phyloP scores from a whole-genome alignment of 495 filamentous ascomycete species.

The Penicillium subrubescens region DNA sequence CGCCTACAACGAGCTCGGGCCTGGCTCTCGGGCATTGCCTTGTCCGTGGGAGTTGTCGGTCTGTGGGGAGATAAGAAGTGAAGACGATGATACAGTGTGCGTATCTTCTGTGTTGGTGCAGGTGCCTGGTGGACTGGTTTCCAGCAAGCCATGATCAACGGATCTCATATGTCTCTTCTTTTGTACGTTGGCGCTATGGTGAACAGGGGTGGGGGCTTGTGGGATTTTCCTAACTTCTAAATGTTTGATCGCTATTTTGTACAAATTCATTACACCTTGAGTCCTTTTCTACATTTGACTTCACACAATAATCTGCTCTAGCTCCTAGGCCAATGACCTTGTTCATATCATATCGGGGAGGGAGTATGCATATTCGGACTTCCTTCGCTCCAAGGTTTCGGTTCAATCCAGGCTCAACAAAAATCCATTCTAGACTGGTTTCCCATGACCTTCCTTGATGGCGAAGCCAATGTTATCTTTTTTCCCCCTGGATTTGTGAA shows the following conservation, averaged over 20 bases:
- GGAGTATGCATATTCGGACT: too few species aligned
- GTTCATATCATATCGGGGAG: too few species aligned
- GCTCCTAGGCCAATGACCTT: too few species aligned
- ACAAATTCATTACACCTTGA: neutral
- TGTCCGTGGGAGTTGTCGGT: constrained; percentile 77
- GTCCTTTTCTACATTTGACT: neutral
- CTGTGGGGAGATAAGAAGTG: constrained; percentile 80
- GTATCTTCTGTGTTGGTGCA: neutral
- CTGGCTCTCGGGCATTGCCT: constrained; percentile 63
- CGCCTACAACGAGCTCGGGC: constrained; percentile 61
- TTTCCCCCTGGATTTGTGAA: too few species aligned
- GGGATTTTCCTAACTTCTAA: constrained; percentile 1
- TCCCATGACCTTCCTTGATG: too few species aligned
- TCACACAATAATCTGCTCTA: neutral
- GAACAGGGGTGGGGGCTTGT: constrained; percentile 13
- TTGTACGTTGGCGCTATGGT: neutral
- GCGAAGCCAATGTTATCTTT: too few species aligned
- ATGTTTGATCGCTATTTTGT: neutral
- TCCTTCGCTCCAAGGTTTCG: too few species aligned
- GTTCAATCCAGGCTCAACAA: too few species aligned
- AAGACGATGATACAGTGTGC: neutral
- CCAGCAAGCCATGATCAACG: neutral
- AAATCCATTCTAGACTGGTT: too few species aligned
- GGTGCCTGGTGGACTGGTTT: constrained; percentile 1
- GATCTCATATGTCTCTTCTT: neutral